Base-by-base conservation (phyloP, 169 alveolate genomes). In the Eimeria acervulina region DNA sequence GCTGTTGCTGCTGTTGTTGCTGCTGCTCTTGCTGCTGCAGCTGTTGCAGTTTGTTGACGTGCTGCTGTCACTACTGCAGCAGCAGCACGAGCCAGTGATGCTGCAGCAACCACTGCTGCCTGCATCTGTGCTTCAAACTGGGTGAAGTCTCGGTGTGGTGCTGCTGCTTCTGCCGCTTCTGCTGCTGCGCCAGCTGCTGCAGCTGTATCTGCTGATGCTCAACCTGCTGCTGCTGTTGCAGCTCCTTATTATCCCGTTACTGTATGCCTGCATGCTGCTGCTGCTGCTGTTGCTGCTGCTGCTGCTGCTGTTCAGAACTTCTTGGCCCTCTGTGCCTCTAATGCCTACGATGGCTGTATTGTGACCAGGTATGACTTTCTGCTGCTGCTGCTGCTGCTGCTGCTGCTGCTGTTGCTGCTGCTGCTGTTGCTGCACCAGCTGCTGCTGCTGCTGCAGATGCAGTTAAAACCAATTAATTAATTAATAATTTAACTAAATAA, bases 301-400 rank as follows among this genome's bases (percentile, higher is more conserved):
- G 17, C 47, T 33, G n/a, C 90, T 4, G 40, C 28, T 55, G 51
- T 38, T 52, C 97, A 97, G 98, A 97, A 97, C 72, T 97, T 97
- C 89, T 96, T 97, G 47, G 98, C 98, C 19, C 95, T 97, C 38
- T 97, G 98, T 31, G 98, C 98, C 81, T 97, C 98, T 19, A 97
- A 95, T 38, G 95, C 93, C 84, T 97, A 97, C 96, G 95, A 96
- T 55, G 97, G 97, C 36, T 87, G 97, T 2, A 96, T 90, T 96
- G 97, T 95, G 97, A 97, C 96, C 90, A 83, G 98, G 98, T 96
- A 84, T 13, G 51, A 42, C 12, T 26, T 10, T 47, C n/a, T 83
- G 68, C 59, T 21, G 47, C 33, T 52, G 23, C 55, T 1, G 23
- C 23, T 5, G 23, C 23, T 44, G 40, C 70, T 42, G 40, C 28